Percentiles rank a stretch among this genome's conserved stretches.
These are phyloP conservation scores for Penicillium olsonii DNA, from an alignment of 2,329 filamentous ascomycete species.

Conservation along the genomic window DNA sequence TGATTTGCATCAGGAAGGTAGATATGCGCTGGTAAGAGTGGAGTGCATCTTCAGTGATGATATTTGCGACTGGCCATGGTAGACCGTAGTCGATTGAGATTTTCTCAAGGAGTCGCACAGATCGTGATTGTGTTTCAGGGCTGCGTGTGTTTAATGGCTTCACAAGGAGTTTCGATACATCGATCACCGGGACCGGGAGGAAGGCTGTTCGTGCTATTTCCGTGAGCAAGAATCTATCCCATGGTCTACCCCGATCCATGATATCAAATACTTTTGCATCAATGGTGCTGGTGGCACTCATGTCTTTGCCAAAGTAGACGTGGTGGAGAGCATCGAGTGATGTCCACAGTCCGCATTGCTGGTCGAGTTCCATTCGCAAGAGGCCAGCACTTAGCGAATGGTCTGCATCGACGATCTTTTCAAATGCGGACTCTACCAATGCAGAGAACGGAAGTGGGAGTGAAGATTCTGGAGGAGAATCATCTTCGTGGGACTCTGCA, in stretches of 20 bases:
- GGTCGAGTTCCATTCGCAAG: slow-evolving; percentile 67
- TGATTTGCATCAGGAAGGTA: slow-evolving; percentile 74
- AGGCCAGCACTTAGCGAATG: slow-evolving; percentile 68
- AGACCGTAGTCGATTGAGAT: slow-evolving; percentile 71
- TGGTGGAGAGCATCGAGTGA: slow-evolving; percentile 68
- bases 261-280: slow-evolving; percentile 71
- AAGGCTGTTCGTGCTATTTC: slow-evolving; percentile 76
- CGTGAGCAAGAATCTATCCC: slow-evolving; percentile 78
- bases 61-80: slow-evolving; percentile 66
- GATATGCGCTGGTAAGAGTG: slow-evolving; percentile 71
- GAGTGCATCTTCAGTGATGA: slow-evolving; percentile 68
- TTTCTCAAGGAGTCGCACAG: slow-evolving; percentile 63
- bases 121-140: slow-evolving; percentile 49
- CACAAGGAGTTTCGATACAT: slow-evolving; percentile 65
- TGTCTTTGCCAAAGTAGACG: slow-evolving; percentile 77
- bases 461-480: slow-evolving; percentile 42
- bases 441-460: slow-evolving; percentile 56
- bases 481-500: slow-evolving; percentile 34
- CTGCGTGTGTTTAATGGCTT: slow-evolving; percentile 43
- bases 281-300: slow-evolving; percentile 66
- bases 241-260: slow-evolving; percentile 63
- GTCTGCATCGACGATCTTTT: slow-evolving; percentile 74
- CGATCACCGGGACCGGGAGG: slow-evolving; percentile 52
- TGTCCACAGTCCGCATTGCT: slow-evolving; percentile 66
- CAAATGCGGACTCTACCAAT: slow-evolving; percentile 70